Base-by-base conservation (phyloP, 257 asterid genomes). In the Nicotiana knightiana region DNA sequence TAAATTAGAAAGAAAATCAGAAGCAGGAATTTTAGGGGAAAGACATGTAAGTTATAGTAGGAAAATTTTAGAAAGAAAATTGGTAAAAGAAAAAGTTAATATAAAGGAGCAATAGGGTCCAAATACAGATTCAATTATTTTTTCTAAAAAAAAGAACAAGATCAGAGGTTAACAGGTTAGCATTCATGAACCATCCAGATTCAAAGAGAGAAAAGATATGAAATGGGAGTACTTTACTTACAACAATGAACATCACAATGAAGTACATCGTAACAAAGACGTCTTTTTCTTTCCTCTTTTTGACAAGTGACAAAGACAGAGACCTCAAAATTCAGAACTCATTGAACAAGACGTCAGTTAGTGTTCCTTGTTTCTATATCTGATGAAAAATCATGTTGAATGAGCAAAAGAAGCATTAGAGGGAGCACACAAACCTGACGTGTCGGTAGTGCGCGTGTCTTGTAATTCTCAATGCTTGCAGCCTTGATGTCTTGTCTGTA, bases 401-500 rank as follows among this genome's bases (percentile, higher is more conserved):
- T 51, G 65, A 59, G 35, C 35, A 26, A 17, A 8, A 15, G 75
- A 85, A 54, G 48, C n/a, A 65, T 6, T 28, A 70, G 26, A 76
- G 65, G 79, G 68, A 66, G 53, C 24, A 66, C 28, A 82, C 87
- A 75, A 46, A 96, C 98, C 97, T 96, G 96, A 67, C 80, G 97
- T 0, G 99, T 96, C 54, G 98, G 97, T 85, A 96, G 94, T 67
- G 85, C 73, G 43, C 93, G 89, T n/a, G 90, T 87, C 83, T 89
- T 93, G 89, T 89, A 93, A 18, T 80, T 70, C 81, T 90, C 90
- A 35, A 96, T 84, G 68, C 81, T 79, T 6, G 88, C 87, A 54
- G 93, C 94, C 87, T 88, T 91, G 75, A 93, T 83, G 81, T 96
- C 98, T 86, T 93, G 98, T 80, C 99, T 89, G 33, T 91, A 87